Percentiles rank a stretch among this genome's conserved stretches.
These are phyloP conservation scores for Rosa rugosa DNA, from an alignment of 306 rosid genomes.

Conservation along the genomic window DNA sequence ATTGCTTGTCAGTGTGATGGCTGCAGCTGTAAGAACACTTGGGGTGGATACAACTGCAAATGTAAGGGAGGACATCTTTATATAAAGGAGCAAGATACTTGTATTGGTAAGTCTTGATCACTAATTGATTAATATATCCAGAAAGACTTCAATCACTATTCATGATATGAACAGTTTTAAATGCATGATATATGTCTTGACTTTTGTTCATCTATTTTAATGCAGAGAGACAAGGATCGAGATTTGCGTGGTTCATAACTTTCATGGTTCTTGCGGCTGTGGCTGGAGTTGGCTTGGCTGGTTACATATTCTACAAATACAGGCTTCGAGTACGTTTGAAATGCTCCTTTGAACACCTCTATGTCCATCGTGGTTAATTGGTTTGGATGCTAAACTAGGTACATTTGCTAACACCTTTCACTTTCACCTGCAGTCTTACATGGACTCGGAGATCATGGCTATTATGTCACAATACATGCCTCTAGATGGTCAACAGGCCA, in stretches of 20 bases:
- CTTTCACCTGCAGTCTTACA: constrained; percentile 63
- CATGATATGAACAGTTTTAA: not conserved
- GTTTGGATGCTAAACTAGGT: constrained; percentile 3
- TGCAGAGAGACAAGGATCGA: constrained; percentile 74
- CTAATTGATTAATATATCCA: not conserved
- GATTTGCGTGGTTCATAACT: constrained; percentile 49
- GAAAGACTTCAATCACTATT: not conserved
- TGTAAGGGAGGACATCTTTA: constrained; percentile 44
- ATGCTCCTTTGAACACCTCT: constrained; percentile 4
- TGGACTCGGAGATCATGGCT: constrained; percentile 97
- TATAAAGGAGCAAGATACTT: constrained; percentile 49
- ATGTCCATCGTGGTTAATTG: not conserved
- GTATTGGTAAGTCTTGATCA: constrained; percentile 39
- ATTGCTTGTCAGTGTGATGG: constrained; percentile 51
- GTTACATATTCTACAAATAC: constrained; percentile 89
- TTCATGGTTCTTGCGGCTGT: constrained; percentile 59
- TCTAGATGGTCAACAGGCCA: constrained; percentile 58
- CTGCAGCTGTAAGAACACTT: constrained; percentile 53
- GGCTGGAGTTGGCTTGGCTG: constrained; percentile 56
- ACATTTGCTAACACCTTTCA: not conserved
- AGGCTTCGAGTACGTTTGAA: constrained; percentile 75
- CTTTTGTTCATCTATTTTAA: constrained; percentile 13
- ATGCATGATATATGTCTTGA: not conserved
- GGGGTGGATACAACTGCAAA: constrained; percentile 62
- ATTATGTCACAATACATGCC: constrained; percentile 99